phyloP scores from a whole-genome alignment of 1,139 yeast genomes.

The Yamadazyma diospyri region DNA sequence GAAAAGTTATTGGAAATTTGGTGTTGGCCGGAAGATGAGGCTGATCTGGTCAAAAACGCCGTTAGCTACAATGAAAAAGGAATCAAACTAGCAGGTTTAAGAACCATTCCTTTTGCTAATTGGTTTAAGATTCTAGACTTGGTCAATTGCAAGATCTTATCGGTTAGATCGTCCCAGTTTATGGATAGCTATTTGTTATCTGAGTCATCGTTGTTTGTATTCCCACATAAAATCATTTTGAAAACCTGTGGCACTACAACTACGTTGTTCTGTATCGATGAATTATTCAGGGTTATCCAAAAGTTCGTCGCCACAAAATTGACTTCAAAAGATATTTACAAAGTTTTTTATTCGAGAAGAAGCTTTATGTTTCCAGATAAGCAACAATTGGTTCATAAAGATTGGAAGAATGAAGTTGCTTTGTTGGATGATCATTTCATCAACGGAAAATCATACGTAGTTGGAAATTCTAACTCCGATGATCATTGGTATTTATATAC shows the following conservation, averaged over 20 bases:
- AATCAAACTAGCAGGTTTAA: slow-evolving; percentile 42
- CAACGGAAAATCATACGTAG: slow-evolving; percentile 68
- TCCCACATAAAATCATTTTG: slow-evolving; percentile 76
- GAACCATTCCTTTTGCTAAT: slow-evolving; percentile 59
- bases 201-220: slow-evolving; percentile 89
- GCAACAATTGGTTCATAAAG: slow-evolving; percentile 77
- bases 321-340: slow-evolving; percentile 43
- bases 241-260: slow-evolving; percentile 98
- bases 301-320: slow-evolving; percentile 15
- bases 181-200: slow-evolving; percentile 85
- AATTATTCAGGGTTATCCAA: slow-evolving; percentile 47
- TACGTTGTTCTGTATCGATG: slow-evolving; percentile 71
- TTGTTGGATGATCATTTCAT: slow-evolving; percentile 63
- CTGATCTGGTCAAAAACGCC: slow-evolving; percentile 9
- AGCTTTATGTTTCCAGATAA: slow-evolving; percentile 89
- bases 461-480: slow-evolving; percentile 69
- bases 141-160: slow-evolving; percentile 85
- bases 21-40: slow-evolving; percentile 53
- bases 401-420: slow-evolving; percentile 79
- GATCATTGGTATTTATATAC: slow-evolving; percentile 92
- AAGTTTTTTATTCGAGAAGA: slow-evolving; percentile 86
- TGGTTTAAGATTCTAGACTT: slow-evolving; percentile 76
- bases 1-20: slow-evolving; percentile 90
- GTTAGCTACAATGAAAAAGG: slow-evolving; percentile 5
- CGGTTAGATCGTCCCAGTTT: slow-evolving; percentile 62